These are phyloP conservation scores for Naegleria fowleri DNA, from an alignment of 208 protist species.

Conservation along the genomic window DNA sequence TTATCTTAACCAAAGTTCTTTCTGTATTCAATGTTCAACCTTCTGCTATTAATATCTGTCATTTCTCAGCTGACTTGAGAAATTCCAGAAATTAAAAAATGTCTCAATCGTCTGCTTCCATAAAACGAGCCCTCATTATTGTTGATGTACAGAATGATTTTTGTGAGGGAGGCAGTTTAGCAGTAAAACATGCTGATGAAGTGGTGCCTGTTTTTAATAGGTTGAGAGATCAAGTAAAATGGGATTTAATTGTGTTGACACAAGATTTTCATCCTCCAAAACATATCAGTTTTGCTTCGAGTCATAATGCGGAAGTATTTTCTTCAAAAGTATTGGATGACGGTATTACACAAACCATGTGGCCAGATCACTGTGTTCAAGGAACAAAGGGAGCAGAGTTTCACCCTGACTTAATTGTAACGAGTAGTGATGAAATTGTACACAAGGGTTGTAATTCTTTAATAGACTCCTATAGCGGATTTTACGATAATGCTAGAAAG, in stretches of 20 bases:
- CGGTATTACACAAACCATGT: slow-evolving; percentile 46
- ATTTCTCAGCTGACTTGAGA: too few relatives aligned
- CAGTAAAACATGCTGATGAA: background rate
- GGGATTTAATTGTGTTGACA: slow-evolving; percentile 52
- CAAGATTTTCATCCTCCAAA: slow-evolving; percentile 58
- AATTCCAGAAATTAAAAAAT: too few relatives aligned
- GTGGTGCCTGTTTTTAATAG: slow-evolving; percentile 46
- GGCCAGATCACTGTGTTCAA: slow-evolving; percentile 63
- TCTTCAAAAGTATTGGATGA: background rate
- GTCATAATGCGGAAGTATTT: slow-evolving; percentile 25
- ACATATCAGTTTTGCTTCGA: slow-evolving; percentile 57
- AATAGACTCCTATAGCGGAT: slow-evolving; percentile 50
- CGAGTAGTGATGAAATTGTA: slow-evolving; percentile 36
- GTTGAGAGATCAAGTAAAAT: slow-evolving; percentile 36
- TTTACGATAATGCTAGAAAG: slow-evolving; percentile 42
- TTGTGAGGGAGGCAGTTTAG: slow-evolving; percentile 45
- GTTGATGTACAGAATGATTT: slow-evolving; percentile 63
- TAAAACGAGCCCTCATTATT: slow-evolving; percentile 47
- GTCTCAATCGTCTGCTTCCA: too few relatives aligned
- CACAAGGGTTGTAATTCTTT: slow-evolving; percentile 42
- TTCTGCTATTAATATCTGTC: too few relatives aligned
- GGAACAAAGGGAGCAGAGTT: slow-evolving; percentile 48
- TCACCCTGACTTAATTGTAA: slow-evolving; percentile 38
- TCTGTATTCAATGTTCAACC: too few relatives aligned
- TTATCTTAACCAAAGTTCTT: too few relatives aligned